These are phyloP conservation scores for Tuber calosporum DNA, from an alignment of 495 filamentous ascomycete genomes.

Conservation along the genomic window DNA sequence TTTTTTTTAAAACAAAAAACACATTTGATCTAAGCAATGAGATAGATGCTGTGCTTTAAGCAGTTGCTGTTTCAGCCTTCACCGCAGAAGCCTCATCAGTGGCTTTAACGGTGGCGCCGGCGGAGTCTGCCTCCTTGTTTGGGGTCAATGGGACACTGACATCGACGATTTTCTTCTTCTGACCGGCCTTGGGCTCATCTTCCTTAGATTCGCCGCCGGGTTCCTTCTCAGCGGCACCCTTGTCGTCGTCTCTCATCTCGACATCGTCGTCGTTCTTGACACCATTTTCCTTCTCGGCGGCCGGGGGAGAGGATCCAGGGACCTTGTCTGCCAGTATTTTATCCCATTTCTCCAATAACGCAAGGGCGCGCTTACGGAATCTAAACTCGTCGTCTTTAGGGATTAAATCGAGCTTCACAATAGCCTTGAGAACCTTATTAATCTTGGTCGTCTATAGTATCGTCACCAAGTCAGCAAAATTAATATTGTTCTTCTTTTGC, in stretches of 20 bases:
- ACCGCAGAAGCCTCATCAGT: not conserved
- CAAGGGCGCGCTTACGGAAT: constrained; percentile 57
- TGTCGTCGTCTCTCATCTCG: constrained; percentile 31
- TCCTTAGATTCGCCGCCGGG: not conserved
- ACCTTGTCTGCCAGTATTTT: constrained; percentile 51
- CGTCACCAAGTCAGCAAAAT: constrained; percentile 11
- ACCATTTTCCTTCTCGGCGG: constrained; percentile 35
- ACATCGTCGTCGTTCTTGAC: constrained; percentile 30
- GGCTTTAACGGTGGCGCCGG: not conserved
- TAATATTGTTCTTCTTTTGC: not conserved
- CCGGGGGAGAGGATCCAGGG: constrained; percentile 38
- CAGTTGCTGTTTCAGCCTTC: constrained; percentile 7
- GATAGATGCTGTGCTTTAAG: constrained; percentile 9
- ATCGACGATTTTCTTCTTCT: constrained; percentile 1
- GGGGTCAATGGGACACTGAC: not conserved
- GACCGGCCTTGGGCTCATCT: not conserved
- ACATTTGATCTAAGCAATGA: not conserved
- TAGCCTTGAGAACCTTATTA: constrained; percentile 65
- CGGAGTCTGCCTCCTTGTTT: not conserved
- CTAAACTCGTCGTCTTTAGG: constrained; percentile 61
- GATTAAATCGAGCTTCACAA: constrained; percentile 59
- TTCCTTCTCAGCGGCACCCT: constrained; percentile 17
- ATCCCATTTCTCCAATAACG: constrained; percentile 58
- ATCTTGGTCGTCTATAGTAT: constrained; percentile 65
- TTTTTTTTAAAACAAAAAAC: not conserved